Evolutionary conservation across 148 eudicot species (phyloP).

Genomic region (Camellia japonica): DNA sequence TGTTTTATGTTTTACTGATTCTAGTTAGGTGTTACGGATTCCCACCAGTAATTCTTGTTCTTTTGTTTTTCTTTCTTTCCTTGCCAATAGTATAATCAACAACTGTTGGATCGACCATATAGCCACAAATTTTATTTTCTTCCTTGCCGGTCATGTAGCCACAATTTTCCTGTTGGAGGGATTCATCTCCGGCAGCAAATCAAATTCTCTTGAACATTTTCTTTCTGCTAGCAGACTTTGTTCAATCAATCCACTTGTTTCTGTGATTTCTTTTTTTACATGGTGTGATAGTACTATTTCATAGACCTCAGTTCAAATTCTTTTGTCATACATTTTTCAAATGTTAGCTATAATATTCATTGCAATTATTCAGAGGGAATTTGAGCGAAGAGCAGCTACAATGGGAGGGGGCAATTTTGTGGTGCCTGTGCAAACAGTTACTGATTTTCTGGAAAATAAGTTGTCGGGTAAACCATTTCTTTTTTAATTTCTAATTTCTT

Average conservation of each 20-base stretch:
- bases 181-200: neutral
- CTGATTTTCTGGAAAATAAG: conserved; percentile 74
- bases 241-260: neutral
- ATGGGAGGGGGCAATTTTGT: conserved; percentile 97
- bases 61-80: neutral
- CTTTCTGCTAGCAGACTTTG: neutral
- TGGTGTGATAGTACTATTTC: neutral
- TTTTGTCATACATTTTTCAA: neutral
- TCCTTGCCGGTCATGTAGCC: neutral
- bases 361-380: conserved; percentile 50
- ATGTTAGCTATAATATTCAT: neutral
- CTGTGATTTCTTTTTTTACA: neutral
- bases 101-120: neutral
- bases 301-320: neutral
- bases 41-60: neutral
- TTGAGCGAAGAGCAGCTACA: conserved; percentile 75
- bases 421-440: conserved; percentile 83
- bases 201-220: neutral
- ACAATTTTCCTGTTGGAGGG: neutral
- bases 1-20: too few relatives aligned
- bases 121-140: neutral
- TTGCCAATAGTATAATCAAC: neutral
- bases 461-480: conserved; percentile 54
- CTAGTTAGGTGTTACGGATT: too few relatives aligned
- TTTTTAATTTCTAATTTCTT: neutral